These are phyloP conservation scores for Capsicum baccatum DNA, from an alignment of 257 asterid species.

Conservation along the genomic window DNA sequence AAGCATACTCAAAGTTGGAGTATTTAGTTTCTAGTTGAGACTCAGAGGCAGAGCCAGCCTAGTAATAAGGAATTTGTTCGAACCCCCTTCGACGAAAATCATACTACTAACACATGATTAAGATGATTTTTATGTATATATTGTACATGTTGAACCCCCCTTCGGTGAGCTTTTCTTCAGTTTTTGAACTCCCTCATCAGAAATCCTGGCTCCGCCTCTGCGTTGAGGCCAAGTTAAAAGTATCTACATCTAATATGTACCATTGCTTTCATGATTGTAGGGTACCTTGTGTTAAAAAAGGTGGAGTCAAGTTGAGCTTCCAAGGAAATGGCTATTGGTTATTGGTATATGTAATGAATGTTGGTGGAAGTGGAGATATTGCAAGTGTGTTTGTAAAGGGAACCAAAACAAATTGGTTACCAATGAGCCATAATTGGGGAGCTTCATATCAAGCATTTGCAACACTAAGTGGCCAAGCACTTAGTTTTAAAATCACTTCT, in stretches of 20 bases:
- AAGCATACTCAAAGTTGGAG: too few relatives aligned
- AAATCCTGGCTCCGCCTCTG: too few relatives aligned
- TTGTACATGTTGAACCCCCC: too few relatives aligned
- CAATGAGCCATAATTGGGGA: conserved; percentile 98
- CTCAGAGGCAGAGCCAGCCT: too few relatives aligned
- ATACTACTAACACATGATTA: too few relatives aligned
- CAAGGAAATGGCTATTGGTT: conserved; percentile 91
- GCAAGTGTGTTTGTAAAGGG: conserved; percentile 76
- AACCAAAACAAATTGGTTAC: conserved; percentile 70
- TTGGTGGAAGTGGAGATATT: conserved; percentile 73
- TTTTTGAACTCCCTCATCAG: too few relatives aligned
- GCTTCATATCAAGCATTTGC: conserved; percentile 85
- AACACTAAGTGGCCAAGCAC: conserved; percentile 68
- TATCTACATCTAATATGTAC: not conserved
- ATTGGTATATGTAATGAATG: conserved; percentile 80
- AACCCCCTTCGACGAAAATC: too few relatives aligned
- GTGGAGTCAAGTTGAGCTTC: conserved; percentile 64
- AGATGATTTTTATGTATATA: too few relatives aligned
- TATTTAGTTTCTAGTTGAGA: too few relatives aligned
- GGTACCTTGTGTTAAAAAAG: conserved; percentile 56
- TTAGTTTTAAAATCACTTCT: conserved; percentile 67
- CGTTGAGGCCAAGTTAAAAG: too few relatives aligned
- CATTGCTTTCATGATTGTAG: conserved; percentile 37
- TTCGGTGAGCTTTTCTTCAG: too few relatives aligned
- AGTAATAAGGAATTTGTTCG: too few relatives aligned